Evolutionary conservation across 2,329 filamentous ascomycete species (phyloP).

Genomic region (Aspergillus floridensis): DNA sequence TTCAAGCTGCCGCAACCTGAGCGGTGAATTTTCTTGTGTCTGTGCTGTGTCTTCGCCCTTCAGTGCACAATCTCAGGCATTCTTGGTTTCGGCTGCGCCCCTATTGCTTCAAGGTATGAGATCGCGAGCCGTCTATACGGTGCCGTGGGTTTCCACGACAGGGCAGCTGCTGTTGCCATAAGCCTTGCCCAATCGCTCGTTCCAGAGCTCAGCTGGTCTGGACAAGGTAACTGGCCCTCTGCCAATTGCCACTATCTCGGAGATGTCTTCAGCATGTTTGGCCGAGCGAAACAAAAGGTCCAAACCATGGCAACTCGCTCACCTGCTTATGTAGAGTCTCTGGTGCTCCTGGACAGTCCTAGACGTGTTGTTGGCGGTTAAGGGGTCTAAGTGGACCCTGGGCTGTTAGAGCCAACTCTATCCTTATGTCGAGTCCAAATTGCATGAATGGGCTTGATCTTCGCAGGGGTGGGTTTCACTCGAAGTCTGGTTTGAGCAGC

Average conservation of each 20-base stretch:
- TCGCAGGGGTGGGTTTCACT: slow-evolving; percentile 72
- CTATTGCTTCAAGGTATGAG: no score
- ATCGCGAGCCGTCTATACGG: no score
- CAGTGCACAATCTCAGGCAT: no score
- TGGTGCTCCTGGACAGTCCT: slow-evolving; percentile 76
- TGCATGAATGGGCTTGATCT: slow-evolving; percentile 9
- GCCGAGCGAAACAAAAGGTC: no score
- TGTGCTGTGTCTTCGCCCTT: background rate
- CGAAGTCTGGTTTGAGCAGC: slow-evolving; percentile 79
- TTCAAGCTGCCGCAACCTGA: background rate
- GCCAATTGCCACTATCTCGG: background rate
- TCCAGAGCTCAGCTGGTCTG: no score
- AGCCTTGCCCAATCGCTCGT: no score
- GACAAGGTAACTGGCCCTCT: no score
- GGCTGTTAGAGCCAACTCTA: slow-evolving; percentile 55
- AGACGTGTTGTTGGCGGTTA: slow-evolving; percentile 71
- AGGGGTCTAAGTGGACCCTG: slow-evolving; percentile 77
- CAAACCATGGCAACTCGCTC: no score
- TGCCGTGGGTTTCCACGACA: no score
- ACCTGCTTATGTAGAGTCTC: no score
- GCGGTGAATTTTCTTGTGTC: background rate
- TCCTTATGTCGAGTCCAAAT: background rate
- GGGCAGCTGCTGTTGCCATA: no score
- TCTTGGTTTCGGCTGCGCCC: no score
- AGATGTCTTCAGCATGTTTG: background rate